A percentile compares a stretch with the other conserved stretches of the same genome.
Evolutionary conservation across 306 rosid genomes (phyloP).

Genomic region (Rosa persica): DNA sequence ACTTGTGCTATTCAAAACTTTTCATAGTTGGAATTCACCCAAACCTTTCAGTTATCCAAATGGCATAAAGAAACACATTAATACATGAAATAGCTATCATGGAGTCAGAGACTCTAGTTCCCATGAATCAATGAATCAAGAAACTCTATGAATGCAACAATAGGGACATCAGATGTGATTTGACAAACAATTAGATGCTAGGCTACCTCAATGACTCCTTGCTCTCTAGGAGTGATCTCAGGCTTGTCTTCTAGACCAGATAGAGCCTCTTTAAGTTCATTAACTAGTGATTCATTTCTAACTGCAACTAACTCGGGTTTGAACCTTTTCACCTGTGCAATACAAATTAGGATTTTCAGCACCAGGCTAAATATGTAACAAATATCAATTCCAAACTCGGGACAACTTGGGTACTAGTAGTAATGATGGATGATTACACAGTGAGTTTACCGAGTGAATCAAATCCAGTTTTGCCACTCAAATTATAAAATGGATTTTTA

Average conservation of each 20-base stretch:
- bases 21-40: too few species aligned
- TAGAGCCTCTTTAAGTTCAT: slow-evolving; percentile 91
- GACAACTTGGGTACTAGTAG: slow-evolving; percentile 5
- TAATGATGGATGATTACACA: slow-evolving; percentile 3
- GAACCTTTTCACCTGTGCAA: slow-evolving; percentile 74
- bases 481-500: background rate
- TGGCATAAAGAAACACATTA: too few species aligned
- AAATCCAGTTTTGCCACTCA: background rate
- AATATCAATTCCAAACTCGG: background rate
- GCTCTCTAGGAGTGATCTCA: slow-evolving; percentile 94
- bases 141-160: too few species aligned
- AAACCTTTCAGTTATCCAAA: too few species aligned
- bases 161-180: too few species aligned
- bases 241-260: slow-evolving; percentile 75
- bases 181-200: slow-evolving; percentile 21
- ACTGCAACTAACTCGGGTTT: slow-evolving; percentile 89
- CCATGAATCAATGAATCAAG: too few species aligned
- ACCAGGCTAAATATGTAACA: background rate
- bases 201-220: slow-evolving; percentile 88
- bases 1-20: too few species aligned
- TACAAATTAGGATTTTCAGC: slow-evolving; percentile 12
- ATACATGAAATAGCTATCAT: too few species aligned
- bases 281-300: slow-evolving; percentile 74
- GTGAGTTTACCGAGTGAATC: background rate
- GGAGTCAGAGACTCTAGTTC: too few species aligned